These are phyloP conservation scores for Rhodotorula graminis DNA, from an alignment of 768 basidiomycete genomes.

Conservation along the genomic window DNA sequence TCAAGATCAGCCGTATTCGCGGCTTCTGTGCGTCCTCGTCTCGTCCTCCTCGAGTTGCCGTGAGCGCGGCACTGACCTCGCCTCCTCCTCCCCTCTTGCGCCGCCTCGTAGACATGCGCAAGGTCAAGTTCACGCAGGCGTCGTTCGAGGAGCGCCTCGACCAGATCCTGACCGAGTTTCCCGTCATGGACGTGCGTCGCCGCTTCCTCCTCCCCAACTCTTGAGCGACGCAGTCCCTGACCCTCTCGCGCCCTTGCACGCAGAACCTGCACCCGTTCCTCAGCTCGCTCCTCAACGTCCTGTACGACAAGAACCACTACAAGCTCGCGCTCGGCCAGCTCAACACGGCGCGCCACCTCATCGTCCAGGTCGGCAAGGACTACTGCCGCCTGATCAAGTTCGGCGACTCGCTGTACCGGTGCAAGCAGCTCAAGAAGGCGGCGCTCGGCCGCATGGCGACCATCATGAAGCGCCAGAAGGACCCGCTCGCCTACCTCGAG, in stretches of 20 bases:
- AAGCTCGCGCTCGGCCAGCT: slow-evolving; percentile 97
- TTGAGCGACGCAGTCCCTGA: not conserved
- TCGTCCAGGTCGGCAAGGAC: slow-evolving; percentile 95
- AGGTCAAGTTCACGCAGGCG: slow-evolving; percentile 98
- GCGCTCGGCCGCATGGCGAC: slow-evolving; percentile 99
- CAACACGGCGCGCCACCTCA: slow-evolving; percentile 88
- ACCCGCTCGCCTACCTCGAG: slow-evolving; percentile 94
- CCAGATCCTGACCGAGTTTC: slow-evolving; percentile 91
- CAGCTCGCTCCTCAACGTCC: slow-evolving; percentile 89
- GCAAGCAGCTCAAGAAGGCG: slow-evolving; percentile 96
- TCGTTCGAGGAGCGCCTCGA: slow-evolving; percentile 92
- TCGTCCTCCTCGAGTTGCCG: rapidly evolving
- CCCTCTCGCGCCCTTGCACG: not conserved
- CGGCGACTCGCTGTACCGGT: slow-evolving; percentile 93
- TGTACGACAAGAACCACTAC: slow-evolving; percentile 99
- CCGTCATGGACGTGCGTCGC: slow-evolving; percentile 81
- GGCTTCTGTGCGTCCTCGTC: slow-evolving; percentile 44
- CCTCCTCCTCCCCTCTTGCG: too few species aligned
- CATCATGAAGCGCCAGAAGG: slow-evolving; percentile 96
- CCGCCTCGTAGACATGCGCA: slow-evolving; percentile 71
- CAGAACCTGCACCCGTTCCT: slow-evolving; percentile 94
- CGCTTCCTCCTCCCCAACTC: not conserved
- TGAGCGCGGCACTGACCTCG: slow-evolving; percentile 18
- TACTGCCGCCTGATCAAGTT: slow-evolving; percentile 96
- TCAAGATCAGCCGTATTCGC: slow-evolving; percentile 97